phyloP scores from a whole-genome alignment of 2,329 filamentous ascomycete species.

The Ascochyta rabiei region DNA sequence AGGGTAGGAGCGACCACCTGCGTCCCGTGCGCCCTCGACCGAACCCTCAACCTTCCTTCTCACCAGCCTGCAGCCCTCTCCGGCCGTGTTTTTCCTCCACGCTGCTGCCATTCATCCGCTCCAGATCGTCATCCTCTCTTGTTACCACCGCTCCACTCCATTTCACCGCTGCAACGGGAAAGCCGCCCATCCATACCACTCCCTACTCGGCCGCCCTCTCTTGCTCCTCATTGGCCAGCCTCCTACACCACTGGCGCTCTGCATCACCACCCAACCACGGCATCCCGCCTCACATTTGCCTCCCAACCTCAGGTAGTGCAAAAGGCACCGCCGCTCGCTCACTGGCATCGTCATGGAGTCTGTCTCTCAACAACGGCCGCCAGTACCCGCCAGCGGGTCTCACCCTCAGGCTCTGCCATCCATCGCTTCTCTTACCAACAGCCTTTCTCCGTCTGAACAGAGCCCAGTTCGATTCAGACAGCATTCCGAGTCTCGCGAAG shows the following conservation, averaged over 20 bases:
- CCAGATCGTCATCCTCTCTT: slow-evolving; percentile 12
- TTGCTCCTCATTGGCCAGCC: slow-evolving; percentile 29
- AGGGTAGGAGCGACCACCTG: slow-evolving; percentile 25
- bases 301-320: slow-evolving; percentile 15
- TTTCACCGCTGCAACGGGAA: slow-evolving; percentile 15
- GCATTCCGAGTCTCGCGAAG: slow-evolving; percentile 53
- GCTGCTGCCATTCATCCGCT: slow-evolving; percentile 23
- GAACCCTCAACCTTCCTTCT: slow-evolving; percentile 12
- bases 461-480: slow-evolving; percentile 42
- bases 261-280: slow-evolving; percentile 29
- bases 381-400: slow-evolving; percentile 31
- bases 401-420: slow-evolving; percentile 47
- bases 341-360: slow-evolving; percentile 35
- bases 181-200: slow-evolving; percentile 11
- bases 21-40: slow-evolving; percentile 22
- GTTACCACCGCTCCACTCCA: slow-evolving; percentile 13
- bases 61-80: slow-evolving; percentile 14
- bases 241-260: slow-evolving; percentile 27
- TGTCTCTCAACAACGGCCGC: slow-evolving; percentile 35
- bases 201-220: slow-evolving; percentile 15
- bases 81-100: slow-evolving; percentile 18
- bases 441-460: slow-evolving; percentile 40
- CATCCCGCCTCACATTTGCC: slow-evolving; percentile 16
- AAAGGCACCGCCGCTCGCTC: slow-evolving; percentile 12
- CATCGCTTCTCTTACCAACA: slow-evolving; percentile 47